These are phyloP conservation scores for Xylaria sp. DNA, from an alignment of 2,329 filamentous ascomycete species.

Conservation along the genomic window DNA sequence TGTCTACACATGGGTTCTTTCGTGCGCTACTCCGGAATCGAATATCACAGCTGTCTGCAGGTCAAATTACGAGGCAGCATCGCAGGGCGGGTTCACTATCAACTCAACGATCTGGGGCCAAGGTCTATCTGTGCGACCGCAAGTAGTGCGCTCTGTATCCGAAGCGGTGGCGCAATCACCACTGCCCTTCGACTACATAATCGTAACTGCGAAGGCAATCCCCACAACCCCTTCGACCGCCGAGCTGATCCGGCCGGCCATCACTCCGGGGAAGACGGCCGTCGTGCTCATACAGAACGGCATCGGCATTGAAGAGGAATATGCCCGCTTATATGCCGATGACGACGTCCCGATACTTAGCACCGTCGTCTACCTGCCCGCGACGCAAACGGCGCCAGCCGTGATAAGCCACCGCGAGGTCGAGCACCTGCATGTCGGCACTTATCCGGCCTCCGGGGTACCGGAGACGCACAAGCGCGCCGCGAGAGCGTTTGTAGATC, in stretches of 20 bases:
- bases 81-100: conserved; percentile 47
- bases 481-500: conserved; percentile 53
- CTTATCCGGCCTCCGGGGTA: conserved; percentile 55
- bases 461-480: conserved; percentile 45
- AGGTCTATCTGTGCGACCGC: conserved; percentile 44
- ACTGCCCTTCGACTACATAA: conserved; percentile 46
- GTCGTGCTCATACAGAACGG: conserved; percentile 70
- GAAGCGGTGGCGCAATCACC: conserved; percentile 46
- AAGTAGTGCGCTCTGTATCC: conserved; percentile 44
- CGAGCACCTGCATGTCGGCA: conserved; percentile 62
- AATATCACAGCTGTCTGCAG: conserved; percentile 50
- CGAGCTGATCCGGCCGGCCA: conserved; percentile 47
- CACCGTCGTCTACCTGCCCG: conserved; percentile 64
- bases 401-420: conserved; percentile 58
- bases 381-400: conserved; percentile 61
- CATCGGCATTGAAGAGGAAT: conserved; percentile 65
- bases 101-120: conserved; percentile 50
- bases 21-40: conserved; percentile 36
- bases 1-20: conserved; percentile 45
- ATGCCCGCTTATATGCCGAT: conserved; percentile 56
- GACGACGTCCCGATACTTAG: conserved; percentile 61
- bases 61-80: conserved; percentile 49
- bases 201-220: conserved; percentile 47
- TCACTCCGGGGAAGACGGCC: conserved; percentile 52
- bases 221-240: conserved; percentile 44